Evolutionary conservation across 768 basidiomycete genomes (phyloP), one percentile per base, ranked within the genome.

Genomic region (Russula sp.): DNA sequence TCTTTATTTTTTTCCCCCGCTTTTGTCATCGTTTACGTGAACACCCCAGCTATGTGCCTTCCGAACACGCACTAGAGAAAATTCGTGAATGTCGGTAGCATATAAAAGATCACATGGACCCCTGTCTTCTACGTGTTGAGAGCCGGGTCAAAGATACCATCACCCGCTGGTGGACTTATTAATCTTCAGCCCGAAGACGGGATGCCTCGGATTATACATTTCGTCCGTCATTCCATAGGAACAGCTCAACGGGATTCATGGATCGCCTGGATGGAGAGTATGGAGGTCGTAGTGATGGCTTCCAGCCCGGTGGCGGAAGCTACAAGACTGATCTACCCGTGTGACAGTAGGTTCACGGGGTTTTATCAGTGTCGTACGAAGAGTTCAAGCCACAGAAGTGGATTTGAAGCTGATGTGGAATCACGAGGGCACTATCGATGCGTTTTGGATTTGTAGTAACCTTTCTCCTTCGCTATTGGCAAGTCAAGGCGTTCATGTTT

Each of bases 61-160:
- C 82, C 76, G 86, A 87, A 72, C 86, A 87, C 66, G 82, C 80
- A 10, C 69, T 85, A 27, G 72, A 82, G 82, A 72, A 85, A 84
- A 71, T 87, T 85, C 72, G 74, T 81, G 64, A 78, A 78, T 66
- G 82, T 87, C 55, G 85, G 86, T 18, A 83, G 81, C 63, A 84
- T 87, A 68, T 81, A 42, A 82, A 79, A 68, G 86, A 88, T 70
- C 86, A 88, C 71, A 82, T 86, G 70, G 85, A 27, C 85, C 1
- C 84, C 83, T 10, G 81, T 85, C 66, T 86, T 87, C 75, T 85
- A 84, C 63, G 82, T 87, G 53, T 80, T 87, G 63, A 87, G 85
- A 1, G 85, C 81, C 37, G 81, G 81, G 65, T 86, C 85, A 31
- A 84, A 85, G 71, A 79, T 78, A 16, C 76, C 79, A 80, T 16